Base-by-base conservation (phyloP, 441 rosid species). In the Gossypium schwendimanii region DNA sequence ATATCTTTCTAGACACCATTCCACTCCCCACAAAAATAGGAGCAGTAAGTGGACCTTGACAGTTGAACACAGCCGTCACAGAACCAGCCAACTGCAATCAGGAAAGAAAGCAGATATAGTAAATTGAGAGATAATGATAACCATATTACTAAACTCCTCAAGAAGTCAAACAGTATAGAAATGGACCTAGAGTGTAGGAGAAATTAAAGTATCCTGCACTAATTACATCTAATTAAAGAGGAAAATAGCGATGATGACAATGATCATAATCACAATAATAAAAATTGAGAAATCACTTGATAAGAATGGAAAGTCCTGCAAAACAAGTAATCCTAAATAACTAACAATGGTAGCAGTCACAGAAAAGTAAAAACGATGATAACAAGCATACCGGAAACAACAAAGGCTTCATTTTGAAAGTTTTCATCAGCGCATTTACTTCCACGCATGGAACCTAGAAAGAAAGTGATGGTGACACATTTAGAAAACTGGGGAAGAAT, bases 41-140 rank as follows among this genome's bases (percentile, higher is more conserved):
- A 77, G 98, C 98, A 84, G 91, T 96, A 70, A 95, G 77, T 70
- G 97, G 99, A 24, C 99, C 99, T 91, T 95, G 99, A 85, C 98
- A 92, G 82, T 95, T 95, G 82, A 95, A 95, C 66, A 95, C 98
- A 63, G 98, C 96, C 73, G 99, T 95, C 36, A 95, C 89, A 81
- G 89, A 91, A 77, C 99, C 99, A 76, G 99, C 99, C 81, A 95
- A 81, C 99, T 95, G 89, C 86, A 84, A 67, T 70, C 78, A 59
- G 53, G 20, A 54, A 39, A 62, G 49, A 77, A 41, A 57, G n/a
- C 28, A 67, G 41, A 73, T 23, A 53, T 15, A 63, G 11, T 10
- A 71, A 9, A 23, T 44, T 9, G 33, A 64, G 14, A n/a, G 26
- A 45, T 55, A 65, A 77, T 54, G 39, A 76, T 67, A 73, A 44